A percentile compares a stretch with the other conserved stretches of the same genome.
Evolutionary conservation across 75 land plant species (phyloP).

Genomic region (Larix kaempferi): DNA sequence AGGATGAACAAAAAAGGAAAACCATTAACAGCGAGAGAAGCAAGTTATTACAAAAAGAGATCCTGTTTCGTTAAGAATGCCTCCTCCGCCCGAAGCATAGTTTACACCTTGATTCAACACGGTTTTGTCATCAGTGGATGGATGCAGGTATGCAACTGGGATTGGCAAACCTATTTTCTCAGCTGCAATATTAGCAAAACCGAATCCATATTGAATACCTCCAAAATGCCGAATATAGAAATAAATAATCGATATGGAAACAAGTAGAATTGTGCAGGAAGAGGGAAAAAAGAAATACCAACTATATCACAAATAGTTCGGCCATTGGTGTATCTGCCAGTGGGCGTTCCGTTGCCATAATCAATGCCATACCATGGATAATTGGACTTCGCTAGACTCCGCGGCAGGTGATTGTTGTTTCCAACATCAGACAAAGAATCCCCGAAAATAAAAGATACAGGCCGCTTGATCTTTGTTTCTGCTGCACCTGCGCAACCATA

Average conservation of each 20-base stretch:
- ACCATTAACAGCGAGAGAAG: not conserved
- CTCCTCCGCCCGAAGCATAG: constrained; percentile 78
- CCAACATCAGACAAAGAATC: constrained; percentile 78
- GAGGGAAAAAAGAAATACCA: too few relatives aligned
- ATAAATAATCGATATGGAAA: too few relatives aligned
- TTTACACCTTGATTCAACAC: constrained; percentile 63
- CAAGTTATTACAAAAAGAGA: constrained; percentile 44
- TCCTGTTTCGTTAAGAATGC: constrained; percentile 71
- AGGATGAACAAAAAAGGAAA: too few relatives aligned
- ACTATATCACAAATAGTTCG: constrained; percentile 53
- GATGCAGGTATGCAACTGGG: constrained; percentile 75
- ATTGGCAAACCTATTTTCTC: constrained; percentile 64
- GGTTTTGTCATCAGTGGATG: constrained; percentile 41
- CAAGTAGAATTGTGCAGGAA: constrained; percentile 4
- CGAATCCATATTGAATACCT: too few relatives aligned
- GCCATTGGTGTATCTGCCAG: constrained; percentile 81
- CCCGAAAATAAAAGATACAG: constrained; percentile 62
- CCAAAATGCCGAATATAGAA: too few relatives aligned
- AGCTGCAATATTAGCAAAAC: constrained; percentile 23
- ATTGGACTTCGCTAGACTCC: constrained; percentile 49
- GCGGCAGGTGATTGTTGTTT: constrained; percentile 42
- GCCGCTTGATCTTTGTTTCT: constrained; percentile 27
- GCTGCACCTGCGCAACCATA: not conserved
- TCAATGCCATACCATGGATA: constrained; percentile 77
- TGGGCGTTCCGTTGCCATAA: constrained; percentile 64